These are phyloP conservation scores for Myxozyma melibiosi DNA, from an alignment of 805 yeast genomes.

Conservation along the genomic window DNA sequence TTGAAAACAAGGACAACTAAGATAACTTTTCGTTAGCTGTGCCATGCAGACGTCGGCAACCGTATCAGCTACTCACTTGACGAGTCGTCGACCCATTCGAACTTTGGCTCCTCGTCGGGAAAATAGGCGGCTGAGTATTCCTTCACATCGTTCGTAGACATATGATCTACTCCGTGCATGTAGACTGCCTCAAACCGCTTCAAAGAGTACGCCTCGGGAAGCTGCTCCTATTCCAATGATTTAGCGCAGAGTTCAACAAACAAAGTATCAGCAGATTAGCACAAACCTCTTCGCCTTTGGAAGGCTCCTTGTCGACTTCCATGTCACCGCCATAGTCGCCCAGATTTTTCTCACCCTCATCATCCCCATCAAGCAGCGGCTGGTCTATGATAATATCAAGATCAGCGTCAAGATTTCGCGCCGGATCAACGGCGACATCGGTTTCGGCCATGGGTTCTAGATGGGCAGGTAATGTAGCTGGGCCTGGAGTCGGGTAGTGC, in stretches of 20 bases:
- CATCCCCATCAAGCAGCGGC: neutral
- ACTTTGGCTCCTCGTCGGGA: conserved; percentile 40
- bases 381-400: conserved; percentile 13
- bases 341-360: conserved; percentile 2
- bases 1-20: conserved; percentile 52
- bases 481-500: neutral
- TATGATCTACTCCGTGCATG: conserved; percentile 59
- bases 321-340: conserved; percentile 1
- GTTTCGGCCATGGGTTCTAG: neutral
- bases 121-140: conserved; percentile 52
- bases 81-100: conserved; percentile 68
- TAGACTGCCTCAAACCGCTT: conserved; percentile 52
- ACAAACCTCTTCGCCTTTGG: neutral
- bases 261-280: neutral
- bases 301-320: conserved; percentile 9
- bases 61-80: too few relatives aligned
- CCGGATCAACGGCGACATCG: neutral
- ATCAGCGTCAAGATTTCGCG: neutral
- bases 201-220: conserved; percentile 3
- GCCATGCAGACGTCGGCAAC: too few relatives aligned
- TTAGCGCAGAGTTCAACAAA: neutral
- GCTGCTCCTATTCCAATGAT: neutral
- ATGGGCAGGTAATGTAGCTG: too few relatives aligned
- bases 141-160: conserved; percentile 60
- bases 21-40: too few relatives aligned